phyloP scores from a whole-genome alignment of 305 asterid species.

The Fraxinus xanthoxyloides region DNA sequence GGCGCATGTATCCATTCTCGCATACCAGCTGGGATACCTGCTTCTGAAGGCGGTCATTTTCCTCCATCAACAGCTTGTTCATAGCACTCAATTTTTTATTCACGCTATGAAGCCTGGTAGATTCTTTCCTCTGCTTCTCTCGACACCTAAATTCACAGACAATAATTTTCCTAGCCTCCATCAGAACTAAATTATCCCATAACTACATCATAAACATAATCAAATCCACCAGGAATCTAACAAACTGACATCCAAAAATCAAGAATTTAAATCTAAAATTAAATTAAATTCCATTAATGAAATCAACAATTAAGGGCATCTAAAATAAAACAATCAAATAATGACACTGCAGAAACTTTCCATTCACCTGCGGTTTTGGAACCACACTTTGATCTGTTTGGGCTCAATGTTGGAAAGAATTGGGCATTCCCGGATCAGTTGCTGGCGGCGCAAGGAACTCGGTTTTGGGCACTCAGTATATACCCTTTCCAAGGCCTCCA shows the following conservation, averaged over 20 bases:
- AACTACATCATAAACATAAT: conserved; percentile 1
- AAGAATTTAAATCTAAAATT: not conserved
- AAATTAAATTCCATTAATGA: not conserved
- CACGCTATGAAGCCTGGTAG: conserved; percentile 70
- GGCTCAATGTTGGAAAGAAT: conserved; percentile 85
- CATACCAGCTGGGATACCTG: conserved; percentile 93
- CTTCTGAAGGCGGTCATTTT: conserved; percentile 92
- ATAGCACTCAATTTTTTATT: conserved; percentile 79
- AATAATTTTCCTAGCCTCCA: not conserved
- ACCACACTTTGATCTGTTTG: conserved; percentile 96
- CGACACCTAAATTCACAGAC: conserved; percentile 62
- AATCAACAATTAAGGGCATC: not conserved
- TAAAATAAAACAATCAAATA: not conserved
- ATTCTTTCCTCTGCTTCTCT: conserved; percentile 85
- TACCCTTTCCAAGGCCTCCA: conserved; percentile 93
- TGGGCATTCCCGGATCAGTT: conserved; percentile 86
- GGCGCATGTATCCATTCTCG: conserved; percentile 89
- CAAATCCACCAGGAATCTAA: conserved; percentile 17
- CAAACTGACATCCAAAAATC: conserved; percentile 9
- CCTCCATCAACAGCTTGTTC: conserved; percentile 96
- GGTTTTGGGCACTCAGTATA: conserved; percentile 94
- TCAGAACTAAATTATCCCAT: not conserved
- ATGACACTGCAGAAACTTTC: not conserved
- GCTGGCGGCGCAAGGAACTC: conserved; percentile 83
- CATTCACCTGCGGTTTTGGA: conserved; percentile 82